Conservation (phyloP, 352 stramenopile species). For the Globisporangium parvum region DNA sequence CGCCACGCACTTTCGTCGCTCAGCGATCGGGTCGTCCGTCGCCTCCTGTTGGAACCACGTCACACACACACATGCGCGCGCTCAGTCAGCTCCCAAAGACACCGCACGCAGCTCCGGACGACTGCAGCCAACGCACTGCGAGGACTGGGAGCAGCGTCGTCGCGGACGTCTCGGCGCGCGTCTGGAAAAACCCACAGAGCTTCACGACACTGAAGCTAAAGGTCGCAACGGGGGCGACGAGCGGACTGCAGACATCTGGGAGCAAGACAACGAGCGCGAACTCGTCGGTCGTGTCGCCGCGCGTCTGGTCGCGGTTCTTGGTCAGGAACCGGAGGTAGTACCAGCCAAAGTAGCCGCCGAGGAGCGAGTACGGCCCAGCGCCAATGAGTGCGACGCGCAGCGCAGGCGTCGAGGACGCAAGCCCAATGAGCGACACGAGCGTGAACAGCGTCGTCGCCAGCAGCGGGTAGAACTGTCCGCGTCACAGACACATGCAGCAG, state of each 20-base stretch:
- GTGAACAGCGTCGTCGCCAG: constrained; percentile 42
- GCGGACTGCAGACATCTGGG: constrained; percentile 50
- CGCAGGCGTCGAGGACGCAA: constrained; percentile 26
- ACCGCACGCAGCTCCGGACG: neutral
- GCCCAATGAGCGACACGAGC: constrained; percentile 34
- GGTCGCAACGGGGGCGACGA: constrained; percentile 58
- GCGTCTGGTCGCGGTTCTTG: constrained; percentile 63
- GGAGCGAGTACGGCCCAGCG: constrained; percentile 64
- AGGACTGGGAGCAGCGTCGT: constrained; percentile 59
- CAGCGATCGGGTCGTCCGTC: constrained; percentile 69
- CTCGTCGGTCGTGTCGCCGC: constrained; percentile 75
- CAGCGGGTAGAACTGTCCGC: constrained; percentile 62
- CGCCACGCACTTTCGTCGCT: constrained; percentile 76
- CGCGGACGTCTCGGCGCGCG: constrained; percentile 48
- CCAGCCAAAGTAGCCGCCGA: constrained; percentile 79
- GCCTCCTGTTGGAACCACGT: constrained; percentile 23
- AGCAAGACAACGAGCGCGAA: constrained; percentile 69
- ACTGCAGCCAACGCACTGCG: constrained; percentile 22
- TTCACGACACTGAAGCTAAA: constrained; percentile 84
- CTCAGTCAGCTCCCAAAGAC: neutral
- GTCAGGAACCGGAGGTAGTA: constrained; percentile 83
- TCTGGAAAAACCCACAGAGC: constrained; percentile 83
- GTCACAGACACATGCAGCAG: neutral
- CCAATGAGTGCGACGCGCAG: constrained; percentile 52
- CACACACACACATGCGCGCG: neutral